phyloP scores from a whole-genome alignment of 352 stramenopile species.

The Phytophthora tentaculata region DNA sequence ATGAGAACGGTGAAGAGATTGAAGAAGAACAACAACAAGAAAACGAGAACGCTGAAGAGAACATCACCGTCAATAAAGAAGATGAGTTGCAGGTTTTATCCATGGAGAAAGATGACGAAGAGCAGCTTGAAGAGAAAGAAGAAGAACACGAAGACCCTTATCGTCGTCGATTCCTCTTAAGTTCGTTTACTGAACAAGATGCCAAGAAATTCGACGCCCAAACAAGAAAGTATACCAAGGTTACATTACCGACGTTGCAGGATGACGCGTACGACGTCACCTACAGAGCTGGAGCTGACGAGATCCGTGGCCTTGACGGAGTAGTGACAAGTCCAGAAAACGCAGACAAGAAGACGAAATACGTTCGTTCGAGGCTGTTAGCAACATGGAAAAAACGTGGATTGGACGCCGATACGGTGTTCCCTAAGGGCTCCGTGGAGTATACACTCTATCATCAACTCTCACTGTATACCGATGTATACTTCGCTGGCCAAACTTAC shows the following conservation, averaged over 20 bases:
- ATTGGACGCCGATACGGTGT: constrained; percentile 42
- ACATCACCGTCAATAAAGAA: constrained; percentile 35
- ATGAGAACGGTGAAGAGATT: constrained; percentile 50
- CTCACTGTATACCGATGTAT: constrained; percentile 64
- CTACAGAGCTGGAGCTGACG: constrained; percentile 36
- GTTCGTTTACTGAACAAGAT: constrained; percentile 53
- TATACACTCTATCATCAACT: constrained; percentile 60
- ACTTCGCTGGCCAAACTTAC: constrained; percentile 74
- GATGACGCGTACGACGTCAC: constrained; percentile 49
- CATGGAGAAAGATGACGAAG: constrained; percentile 38
- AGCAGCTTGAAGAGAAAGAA: constrained; percentile 29
- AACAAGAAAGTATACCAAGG: constrained; percentile 42
- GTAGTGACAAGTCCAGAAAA: constrained; percentile 27
- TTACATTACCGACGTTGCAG: constrained; percentile 34
- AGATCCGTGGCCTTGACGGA: constrained; percentile 16
- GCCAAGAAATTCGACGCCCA: constrained; percentile 47
- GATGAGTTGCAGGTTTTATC: constrained; percentile 25
- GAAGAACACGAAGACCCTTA: constrained; percentile 65
- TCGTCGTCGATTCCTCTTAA: constrained; percentile 63
- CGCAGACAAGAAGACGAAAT: constrained; percentile 35
- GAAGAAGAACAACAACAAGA: constrained; percentile 45
- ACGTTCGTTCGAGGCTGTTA: constrained; percentile 59
- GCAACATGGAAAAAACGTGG: constrained; percentile 54
- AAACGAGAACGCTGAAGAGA: constrained; percentile 40
- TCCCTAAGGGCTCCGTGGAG: constrained; percentile 47